Base-by-base conservation (phyloP, 1,284 basidiomycete genomes). In the Schizopora paradoxa region DNA sequence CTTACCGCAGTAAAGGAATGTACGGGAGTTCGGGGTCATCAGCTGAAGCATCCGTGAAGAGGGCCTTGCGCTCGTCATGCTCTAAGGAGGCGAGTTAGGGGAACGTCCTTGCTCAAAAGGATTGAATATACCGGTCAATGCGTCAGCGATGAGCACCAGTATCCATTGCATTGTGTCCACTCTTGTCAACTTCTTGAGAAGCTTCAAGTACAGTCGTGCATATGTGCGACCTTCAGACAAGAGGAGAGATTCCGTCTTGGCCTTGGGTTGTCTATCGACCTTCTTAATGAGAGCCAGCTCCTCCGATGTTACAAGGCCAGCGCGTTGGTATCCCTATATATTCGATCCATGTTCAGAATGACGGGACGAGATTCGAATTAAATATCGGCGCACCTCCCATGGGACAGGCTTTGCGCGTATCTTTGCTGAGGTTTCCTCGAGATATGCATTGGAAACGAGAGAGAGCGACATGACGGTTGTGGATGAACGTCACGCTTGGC, bases 81-180 rank as follows among this genome's bases (percentile, higher is more conserved):
- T 88, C 86, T 86, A 32, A 29, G 34, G 46, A 35, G 18, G 46
- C 28, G 27, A 3, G 31, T 22, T 18, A 51, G 38, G 16, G 22
- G 23, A 8, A 18, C 0, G 14, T 10, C 32, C 26, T 6, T 14
- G 26, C 36, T 35, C 14, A 6, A 22, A 5, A 42, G 5, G n/a
- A 1, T 7, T 14, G 25, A 16, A 64, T 71, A 43, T 52, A 87
- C 90, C 91, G 53, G 78, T 64, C 32, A 99, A 76, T 57, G 95
- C 90, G 66, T 98, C 93, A 25, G 84, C 86, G 55, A 97, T 88
- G 53, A 93, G 76, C 34, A 95, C 89, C 19, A 99, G 77, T 43
- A 97, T 86, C 58, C 81, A 91, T 64, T 96, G 93, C 66, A 97
- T 87, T 4, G 93, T 95, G 64, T 99, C 95, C 38, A 90, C 83